Conservation (phyloP, 345 rosid genomes). For the Cardamine resedifolia region DNA sequence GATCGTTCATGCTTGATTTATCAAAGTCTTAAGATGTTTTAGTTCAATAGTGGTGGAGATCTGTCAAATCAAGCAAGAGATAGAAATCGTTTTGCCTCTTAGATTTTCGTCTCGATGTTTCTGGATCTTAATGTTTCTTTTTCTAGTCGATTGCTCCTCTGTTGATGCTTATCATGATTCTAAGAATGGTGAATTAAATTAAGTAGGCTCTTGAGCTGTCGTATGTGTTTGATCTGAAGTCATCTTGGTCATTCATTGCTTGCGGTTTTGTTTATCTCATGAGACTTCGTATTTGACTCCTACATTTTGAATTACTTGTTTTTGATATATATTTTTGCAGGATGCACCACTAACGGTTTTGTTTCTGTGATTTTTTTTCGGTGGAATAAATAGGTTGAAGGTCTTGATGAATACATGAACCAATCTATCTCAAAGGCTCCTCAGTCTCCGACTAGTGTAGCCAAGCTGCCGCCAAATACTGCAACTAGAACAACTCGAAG, state of each 20-base stretch:
- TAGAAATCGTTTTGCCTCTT: not conserved
- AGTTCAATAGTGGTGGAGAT: not conserved
- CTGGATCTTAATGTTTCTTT: not conserved
- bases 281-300: not conserved
- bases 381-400: slow-evolving; percentile 59
- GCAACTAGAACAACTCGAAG: slow-evolving; percentile 51
- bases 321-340: not conserved
- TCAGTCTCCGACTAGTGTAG: slow-evolving; percentile 45
- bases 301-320: not conserved
- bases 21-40: not conserved
- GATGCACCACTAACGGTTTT: slow-evolving; percentile 1
- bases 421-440: slow-evolving; percentile 34
- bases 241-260: not conserved
- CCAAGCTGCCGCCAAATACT: slow-evolving; percentile 32
- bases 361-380: not conserved
- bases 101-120: not conserved
- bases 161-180: not conserved
- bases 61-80: not conserved
- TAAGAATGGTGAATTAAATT: not conserved
- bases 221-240: not conserved
- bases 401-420: slow-evolving; percentile 60
- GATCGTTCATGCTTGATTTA: not conserved
- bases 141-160: not conserved
- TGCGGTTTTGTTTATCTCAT: not conserved
- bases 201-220: not conserved